Evolutionary conservation across 768 basidiomycete species (phyloP), one percentile per base, ranked within the genome.

Genomic region (Termitomyces sp.): DNA sequence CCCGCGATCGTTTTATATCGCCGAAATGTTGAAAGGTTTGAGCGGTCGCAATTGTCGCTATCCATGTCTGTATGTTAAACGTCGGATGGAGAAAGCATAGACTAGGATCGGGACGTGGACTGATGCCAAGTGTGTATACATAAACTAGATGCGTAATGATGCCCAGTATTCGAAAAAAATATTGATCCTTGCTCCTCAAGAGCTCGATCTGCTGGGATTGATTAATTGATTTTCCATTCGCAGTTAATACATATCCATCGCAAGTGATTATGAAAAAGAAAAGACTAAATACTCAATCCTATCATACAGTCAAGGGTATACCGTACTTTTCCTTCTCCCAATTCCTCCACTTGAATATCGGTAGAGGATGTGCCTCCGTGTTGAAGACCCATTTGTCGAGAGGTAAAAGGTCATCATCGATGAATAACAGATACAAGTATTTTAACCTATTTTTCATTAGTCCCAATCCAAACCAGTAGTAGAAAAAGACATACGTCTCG

Each of bases 311-410:
- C 16, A 44, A 29, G 28, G 52, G 47, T 58, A 83, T 77, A 29
- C 73, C 75, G 64, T 79, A 81, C 50, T 63, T 65, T 56, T 71
- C 66, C 60, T 74, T 80, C 69, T 88, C 84, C 73, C 77, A 74
- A 33, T 73, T 64, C 15, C 67, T 80, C 89, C 87, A 90, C 24
- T 77, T 65, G 58, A 89, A 87, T 26, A 89, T 75, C 3, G 88
- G 89, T n/a, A 92, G 68, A 18, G 91, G 90, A 65, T 92, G 92
- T 24, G 88, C 92, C 67, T 85, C 81, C 0, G 83, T 83, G 59
- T 85, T 85, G 60, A 85, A 82, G 13, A 85, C 82, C 80, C 81
- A 85, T 50, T 77, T 65, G 18, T 81, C 72, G 16, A 85, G 62
- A 5, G 78, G 73, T 18, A 90, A 62, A 10, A 80, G 70, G 54